Conservation (phyloP, 129 eudicot genomes). For the Saussurea involucrata region DNA sequence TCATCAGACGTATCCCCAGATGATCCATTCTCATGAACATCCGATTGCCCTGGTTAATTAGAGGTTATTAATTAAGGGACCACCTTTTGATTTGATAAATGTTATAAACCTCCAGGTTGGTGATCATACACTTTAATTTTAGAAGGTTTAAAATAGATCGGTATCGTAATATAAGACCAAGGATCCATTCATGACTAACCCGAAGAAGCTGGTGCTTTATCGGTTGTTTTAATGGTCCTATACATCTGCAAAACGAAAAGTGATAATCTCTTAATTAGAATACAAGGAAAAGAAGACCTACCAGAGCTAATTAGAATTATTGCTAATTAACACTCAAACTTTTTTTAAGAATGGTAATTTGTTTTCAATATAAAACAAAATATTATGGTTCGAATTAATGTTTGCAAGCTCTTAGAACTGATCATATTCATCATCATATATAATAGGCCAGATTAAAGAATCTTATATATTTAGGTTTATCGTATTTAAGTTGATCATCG, state of each 20-base stretch:
- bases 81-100: constrained; percentile 12
- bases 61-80: constrained; percentile 1
- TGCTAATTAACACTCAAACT: neutral
- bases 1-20: constrained; percentile 77
- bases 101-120: neutral
- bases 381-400: neutral
- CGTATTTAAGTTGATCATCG: neutral
- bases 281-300: neutral
- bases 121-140: neutral
- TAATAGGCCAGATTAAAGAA: neutral
- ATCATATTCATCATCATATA: neutral
- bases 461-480: neutral
- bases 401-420: neutral
- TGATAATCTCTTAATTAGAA: neutral
- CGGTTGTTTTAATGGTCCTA: constrained; percentile 91
- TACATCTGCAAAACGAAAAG: constrained; percentile 64
- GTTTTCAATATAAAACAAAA: neutral
- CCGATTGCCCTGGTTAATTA: constrained; percentile 47
- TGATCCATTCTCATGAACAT: constrained; percentile 57
- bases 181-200: constrained; percentile 40
- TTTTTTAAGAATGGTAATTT: neutral
- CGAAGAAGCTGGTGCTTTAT: constrained; percentile 77
- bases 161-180: neutral
- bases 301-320: neutral
- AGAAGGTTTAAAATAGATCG: neutral